phyloP scores from a whole-genome alignment of 495 filamentous ascomycete species.

The Parathielavia appendiculata region DNA sequence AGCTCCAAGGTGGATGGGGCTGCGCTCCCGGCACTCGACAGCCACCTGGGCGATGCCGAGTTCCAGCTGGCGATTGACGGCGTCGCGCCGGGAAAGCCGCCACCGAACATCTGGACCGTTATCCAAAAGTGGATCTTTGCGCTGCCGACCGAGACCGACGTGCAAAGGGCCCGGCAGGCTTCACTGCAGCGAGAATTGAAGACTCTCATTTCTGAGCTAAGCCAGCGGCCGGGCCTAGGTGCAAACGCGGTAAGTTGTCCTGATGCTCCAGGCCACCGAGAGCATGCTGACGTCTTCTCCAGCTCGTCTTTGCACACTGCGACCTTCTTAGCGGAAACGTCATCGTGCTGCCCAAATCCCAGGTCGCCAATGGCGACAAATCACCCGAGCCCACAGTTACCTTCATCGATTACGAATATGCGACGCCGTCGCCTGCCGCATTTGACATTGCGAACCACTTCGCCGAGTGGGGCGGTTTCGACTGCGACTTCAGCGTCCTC shows the following conservation, averaged over 20 bases:
- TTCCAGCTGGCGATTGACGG: conserved; percentile 47
- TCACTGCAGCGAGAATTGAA: conserved; percentile 70
- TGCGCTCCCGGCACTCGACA: conserved; percentile 10
- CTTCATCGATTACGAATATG: conserved; percentile 99
- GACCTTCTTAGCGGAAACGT: conserved; percentile 94
- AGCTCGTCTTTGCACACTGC: conserved; percentile 92
- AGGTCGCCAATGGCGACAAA: conserved; percentile 27
- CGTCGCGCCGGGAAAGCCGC: conserved; percentile 56
- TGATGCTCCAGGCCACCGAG: conserved; percentile 17
- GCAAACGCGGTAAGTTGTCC: conserved; percentile 58
- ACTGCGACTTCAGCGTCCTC: conserved; percentile 82
- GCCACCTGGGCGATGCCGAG: conserved; percentile 28
- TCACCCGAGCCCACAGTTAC: conserved; percentile 51
- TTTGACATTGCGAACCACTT: conserved; percentile 99
- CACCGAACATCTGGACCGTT: conserved; percentile 85
- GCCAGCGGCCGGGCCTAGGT: conserved; percentile 67
- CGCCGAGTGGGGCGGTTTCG: conserved; percentile 95
- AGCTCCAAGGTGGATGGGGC: conserved; percentile 27
- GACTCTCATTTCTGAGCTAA: conserved; percentile 60
- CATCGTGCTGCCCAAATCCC: conserved; percentile 63
- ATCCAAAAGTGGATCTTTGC: conserved; percentile 94
- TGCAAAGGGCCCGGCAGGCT: conserved; percentile 59
- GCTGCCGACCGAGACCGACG: conserved; percentile 63
- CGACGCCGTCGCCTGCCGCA: conserved; percentile 88
- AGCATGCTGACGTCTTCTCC: conserved; percentile 3